These are phyloP conservation scores for Ascochyta lentis DNA, from an alignment of 2,329 filamentous ascomycete genomes.

Conservation along the genomic window DNA sequence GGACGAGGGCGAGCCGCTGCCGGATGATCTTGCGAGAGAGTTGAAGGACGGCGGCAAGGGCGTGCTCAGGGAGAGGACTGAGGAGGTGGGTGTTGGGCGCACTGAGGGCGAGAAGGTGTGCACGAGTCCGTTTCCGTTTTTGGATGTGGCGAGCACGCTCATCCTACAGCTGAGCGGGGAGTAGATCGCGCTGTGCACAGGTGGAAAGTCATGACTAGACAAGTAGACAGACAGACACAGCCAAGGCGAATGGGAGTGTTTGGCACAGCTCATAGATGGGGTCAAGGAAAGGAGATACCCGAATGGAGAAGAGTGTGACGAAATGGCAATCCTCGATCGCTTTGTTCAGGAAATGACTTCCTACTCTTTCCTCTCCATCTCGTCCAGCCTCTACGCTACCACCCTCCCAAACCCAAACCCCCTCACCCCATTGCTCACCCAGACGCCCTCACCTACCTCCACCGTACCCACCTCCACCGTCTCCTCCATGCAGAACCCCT, in stretches of 20 bases:
- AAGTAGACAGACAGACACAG: neutral
- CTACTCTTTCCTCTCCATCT: neutral
- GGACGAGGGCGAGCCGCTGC: slow-evolving; percentile 41
- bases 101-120: slow-evolving; percentile 87
- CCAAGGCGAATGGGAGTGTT: neutral
- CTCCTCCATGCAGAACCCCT: slow-evolving; percentile 70
- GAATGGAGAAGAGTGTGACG: neutral
- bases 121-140: slow-evolving; percentile 91
- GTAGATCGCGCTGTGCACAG: slow-evolving; percentile 9
- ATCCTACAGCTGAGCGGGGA: slow-evolving; percentile 79
- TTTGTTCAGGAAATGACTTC: neutral
- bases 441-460: slow-evolving; percentile 76
- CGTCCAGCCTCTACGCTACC: slow-evolving; percentile 20
- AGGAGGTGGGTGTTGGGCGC: slow-evolving; percentile 56
- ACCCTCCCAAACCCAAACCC: slow-evolving; percentile 65
- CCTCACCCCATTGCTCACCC: slow-evolving; percentile 86
- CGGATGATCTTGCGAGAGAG: slow-evolving; percentile 38
- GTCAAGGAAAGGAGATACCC: neutral
- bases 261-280: neutral
- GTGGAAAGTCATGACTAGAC: neutral
- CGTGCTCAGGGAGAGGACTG: slow-evolving; percentile 47
- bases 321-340: neutral
- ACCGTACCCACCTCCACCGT: slow-evolving; percentile 66
- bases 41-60: slow-evolving; percentile 43
- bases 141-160: slow-evolving; percentile 89